Evolutionary conservation across 768 basidiomycete genomes (phyloP), one percentile per base, ranked within the genome.

Genomic region (Pleurotus giganteus): DNA sequence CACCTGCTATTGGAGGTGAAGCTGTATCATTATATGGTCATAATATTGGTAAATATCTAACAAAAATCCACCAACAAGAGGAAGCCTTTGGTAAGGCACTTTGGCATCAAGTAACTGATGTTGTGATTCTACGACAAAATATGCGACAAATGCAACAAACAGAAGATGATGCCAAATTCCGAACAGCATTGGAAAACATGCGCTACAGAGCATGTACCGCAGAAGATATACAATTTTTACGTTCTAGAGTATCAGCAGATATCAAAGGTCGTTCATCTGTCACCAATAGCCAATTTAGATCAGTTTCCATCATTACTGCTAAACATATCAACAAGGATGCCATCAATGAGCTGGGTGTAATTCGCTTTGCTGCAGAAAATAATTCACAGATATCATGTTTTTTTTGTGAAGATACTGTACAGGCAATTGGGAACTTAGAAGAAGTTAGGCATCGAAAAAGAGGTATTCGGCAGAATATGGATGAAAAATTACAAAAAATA

Each of bases 261-360:
- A 26, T 34, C 12, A 39, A 32, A 45, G 37, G 39, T 42, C 34
- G 50, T 13, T 34, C 32, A 27, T 47, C 57, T 21, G 27, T 58
- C 29, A 24, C 37, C 26, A 19, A 54, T 26, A 58, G 46, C 15
- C 26, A 55, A 5, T 72, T 69, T 54, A 51, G 66, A 49, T 55
- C 70, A 61, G 63, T 67, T 4, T 65, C 71, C 24, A 62, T 73
- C 8, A 73, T 75, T 27, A 70, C 71, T 9, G 51, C 60, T 7
- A 55, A 43, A 4, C 69, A 74, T 60, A 24, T 50, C 5, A 60
- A 66, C 8, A 65, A 67, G 46, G 72, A 75, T 56, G 46, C 57
- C 44, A 63, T 71, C 6, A 74, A 74, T 62, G 36, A 55, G 19
- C 5, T 65, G 3, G 66, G 66, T 4, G 32, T 46, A 46, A n/a